Conservation (phyloP, 1,284 basidiomycete genomes). For the Prillingera fragicola region DNA sequence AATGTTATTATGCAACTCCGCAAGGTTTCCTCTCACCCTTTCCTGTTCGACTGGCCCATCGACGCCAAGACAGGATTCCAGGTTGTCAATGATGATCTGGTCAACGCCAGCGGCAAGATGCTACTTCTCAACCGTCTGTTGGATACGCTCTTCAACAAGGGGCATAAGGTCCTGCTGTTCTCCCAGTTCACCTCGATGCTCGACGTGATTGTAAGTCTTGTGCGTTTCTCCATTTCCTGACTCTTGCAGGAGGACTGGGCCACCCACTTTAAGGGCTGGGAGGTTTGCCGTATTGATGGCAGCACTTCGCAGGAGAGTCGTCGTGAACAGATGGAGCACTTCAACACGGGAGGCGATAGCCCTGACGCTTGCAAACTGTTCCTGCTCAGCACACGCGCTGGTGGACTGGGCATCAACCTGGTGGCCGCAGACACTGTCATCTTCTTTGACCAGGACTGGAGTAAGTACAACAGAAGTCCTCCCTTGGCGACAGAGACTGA, state of each 20-base stretch:
- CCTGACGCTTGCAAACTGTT: slow-evolving; percentile 71
- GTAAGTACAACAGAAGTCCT: slow-evolving; percentile 50
- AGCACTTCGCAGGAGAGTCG: slow-evolving; percentile 69
- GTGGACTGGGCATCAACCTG: slow-evolving; percentile 95
- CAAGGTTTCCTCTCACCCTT: slow-evolving; percentile 84
- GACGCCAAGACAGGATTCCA: slow-evolving; percentile 60
- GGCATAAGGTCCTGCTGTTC: slow-evolving; percentile 89
- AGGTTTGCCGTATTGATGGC: slow-evolving; percentile 86
- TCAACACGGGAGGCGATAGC: slow-evolving; percentile 68
- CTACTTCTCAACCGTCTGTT: slow-evolving; percentile 85
- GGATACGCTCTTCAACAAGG: slow-evolving; percentile 70
- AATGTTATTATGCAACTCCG: slow-evolving; percentile 90
- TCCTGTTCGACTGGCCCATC: slow-evolving; percentile 82
- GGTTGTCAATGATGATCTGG: slow-evolving; percentile 66
- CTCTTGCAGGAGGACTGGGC: slow-evolving; percentile 69
- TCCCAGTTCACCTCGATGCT: slow-evolving; percentile 93
- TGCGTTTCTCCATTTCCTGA: slow-evolving; percentile 4
- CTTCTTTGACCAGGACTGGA: slow-evolving; percentile 93
- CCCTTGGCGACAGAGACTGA: too few relatives aligned
- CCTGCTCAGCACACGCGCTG: slow-evolving; percentile 84
- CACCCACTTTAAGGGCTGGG: slow-evolving; percentile 68
- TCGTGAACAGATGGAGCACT: slow-evolving; percentile 74
- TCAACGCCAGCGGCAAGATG: slow-evolving; percentile 92
- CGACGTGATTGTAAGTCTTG: slow-evolving; percentile 68
- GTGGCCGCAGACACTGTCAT: slow-evolving; percentile 98